A percentile compares a stretch with the other conserved stretches of the same genome.
These are phyloP conservation scores for Fusarium brachygibbosum DNA, from an alignment of 2,329 filamentous ascomycete genomes.

Conservation along the genomic window DNA sequence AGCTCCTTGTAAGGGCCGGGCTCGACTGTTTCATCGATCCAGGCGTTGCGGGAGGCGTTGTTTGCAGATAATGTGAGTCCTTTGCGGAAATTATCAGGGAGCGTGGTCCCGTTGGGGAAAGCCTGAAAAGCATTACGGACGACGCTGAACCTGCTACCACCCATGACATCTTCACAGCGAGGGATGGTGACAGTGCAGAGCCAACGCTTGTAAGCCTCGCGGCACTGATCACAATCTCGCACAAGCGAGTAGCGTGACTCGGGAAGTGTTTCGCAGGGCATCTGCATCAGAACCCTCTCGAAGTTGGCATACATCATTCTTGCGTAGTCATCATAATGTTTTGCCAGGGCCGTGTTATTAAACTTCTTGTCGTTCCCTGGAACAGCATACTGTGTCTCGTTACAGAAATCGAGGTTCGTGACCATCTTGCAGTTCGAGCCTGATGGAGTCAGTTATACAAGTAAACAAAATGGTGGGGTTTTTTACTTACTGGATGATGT, in stretches of 20 bases:
- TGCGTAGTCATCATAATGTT: conserved; percentile 84
- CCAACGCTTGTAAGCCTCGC: conserved; percentile 89
- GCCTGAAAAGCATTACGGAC: conserved; percentile 77
- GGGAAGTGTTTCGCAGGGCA: conserved; percentile 83
- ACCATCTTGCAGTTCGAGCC: conserved; percentile 88
- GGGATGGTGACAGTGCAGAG: conserved; percentile 94
- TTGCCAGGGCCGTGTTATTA: conserved; percentile 72
- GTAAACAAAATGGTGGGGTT: too few species aligned
- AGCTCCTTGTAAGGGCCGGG: conserved; percentile 96
- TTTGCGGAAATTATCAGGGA: conserved; percentile 56
- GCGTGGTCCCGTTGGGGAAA: conserved; percentile 76
- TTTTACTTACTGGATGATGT: conserved; percentile 78
- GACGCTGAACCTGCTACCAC: conserved; percentile 59
- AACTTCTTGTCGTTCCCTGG: conserved; percentile 79
- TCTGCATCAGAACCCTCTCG: conserved; percentile 82
- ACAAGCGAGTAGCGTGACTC: conserved; percentile 86
- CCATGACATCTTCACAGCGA: conserved; percentile 87
- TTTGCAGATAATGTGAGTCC: conserved; percentile 44
- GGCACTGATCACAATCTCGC: conserved; percentile 81
- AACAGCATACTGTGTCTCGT: conserved; percentile 90
- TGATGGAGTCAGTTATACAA: conserved; percentile 47
- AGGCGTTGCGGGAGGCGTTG: conserved; percentile 73
- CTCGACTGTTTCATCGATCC: conserved; percentile 78
- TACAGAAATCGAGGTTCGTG: conserved; percentile 89
- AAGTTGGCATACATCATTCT: conserved; percentile 80